Conservation (phyloP, 1,284 basidiomycete species). For the Coniferiporia weirii region DNA sequence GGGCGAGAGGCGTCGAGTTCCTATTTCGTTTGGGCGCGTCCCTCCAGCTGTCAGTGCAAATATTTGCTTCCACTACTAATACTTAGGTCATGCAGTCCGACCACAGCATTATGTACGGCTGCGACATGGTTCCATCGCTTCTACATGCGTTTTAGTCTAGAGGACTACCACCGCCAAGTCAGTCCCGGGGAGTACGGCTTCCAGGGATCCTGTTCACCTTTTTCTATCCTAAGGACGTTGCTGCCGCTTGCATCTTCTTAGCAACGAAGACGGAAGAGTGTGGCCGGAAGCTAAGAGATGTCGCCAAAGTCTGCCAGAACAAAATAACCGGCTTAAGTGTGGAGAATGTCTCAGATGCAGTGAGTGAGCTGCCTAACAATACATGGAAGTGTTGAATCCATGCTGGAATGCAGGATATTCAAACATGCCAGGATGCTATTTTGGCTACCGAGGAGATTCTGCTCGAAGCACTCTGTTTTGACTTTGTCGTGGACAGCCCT, state of each 20-base stretch:
- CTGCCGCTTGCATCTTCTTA: conserved; percentile 85
- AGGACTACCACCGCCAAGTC: conserved; percentile 78
- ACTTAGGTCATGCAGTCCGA: conserved; percentile 45
- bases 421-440: conserved; percentile 69
- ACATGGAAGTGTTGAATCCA: not conserved
- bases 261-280: conserved; percentile 91
- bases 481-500: conserved; percentile 80
- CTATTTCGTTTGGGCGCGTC: conserved; percentile 73
- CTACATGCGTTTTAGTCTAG: conserved; percentile 89
- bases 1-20: conserved; percentile 75
- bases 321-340: conserved; percentile 56
- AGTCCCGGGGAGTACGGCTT: conserved; percentile 15
- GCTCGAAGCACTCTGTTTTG: conserved; percentile 87
- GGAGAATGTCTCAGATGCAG: conserved; percentile 31
- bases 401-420: conserved; percentile 51
- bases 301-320: conserved; percentile 71
- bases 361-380: conserved; percentile 14
- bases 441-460: conserved; percentile 78
- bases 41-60: conserved; percentile 56
- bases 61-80: conserved; percentile 12
- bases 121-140: conserved; percentile 92
- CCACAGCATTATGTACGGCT: conserved; percentile 76
- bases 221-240: conserved; percentile 61
- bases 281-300: conserved; percentile 79
- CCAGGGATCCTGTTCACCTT: conserved; percentile 11